Base-by-base conservation (phyloP, 208 protist species). In the Balamuthia mandrillaris region DNA sequence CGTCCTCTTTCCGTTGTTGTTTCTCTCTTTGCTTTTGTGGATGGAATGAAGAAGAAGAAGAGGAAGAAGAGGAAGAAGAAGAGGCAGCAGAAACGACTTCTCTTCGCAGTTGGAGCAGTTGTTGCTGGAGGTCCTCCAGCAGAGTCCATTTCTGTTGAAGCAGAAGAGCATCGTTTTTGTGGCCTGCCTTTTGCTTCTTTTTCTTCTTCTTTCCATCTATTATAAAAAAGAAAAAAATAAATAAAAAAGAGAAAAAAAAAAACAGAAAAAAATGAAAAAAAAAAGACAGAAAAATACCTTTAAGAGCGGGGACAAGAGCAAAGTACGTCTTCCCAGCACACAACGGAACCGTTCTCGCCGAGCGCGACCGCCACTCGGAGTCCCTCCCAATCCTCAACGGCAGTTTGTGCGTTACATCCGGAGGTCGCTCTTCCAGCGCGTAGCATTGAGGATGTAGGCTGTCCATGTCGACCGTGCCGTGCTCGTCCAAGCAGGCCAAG, bases 381-480 rank as follows among this genome's bases (percentile, higher is more conserved):
- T 79, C 70, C 2, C 44, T 27, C 4, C 49, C 70, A 6, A 52
- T 79, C 14, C 44, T 29, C 1, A 27, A 18, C n/a, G 66, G 41
- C 41, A 9, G 41, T 70, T 27, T 70, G 24, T 18, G 24, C 16
- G 27, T 14, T 70, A 70, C 27, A 44, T 58, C 5, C 31, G 31
- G 41, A 10, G 42, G 27, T 29, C 42, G 16, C 9, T 56, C 16
- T 27, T 81, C 37, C 1, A 81, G 51, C 10, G 37, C 74, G 16
- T 65, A 35, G 51, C 51, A 45, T 18, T 39, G 27, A 21, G 74
- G 74, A 41, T 81, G 51, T 21, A 81, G 74, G 39, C 51, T 65
- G 74, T 81, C 74, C 9, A 81, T 35, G 39, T 81, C 51, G 24
- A 81, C 2, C 9, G 74, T 81, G 29, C 74, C 74, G 2, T 52